A percentile compares a stretch with the other conserved stretches of the same genome.
These are phyloP conservation scores for Dianthus caryophyllus DNA, from an alignment of 148 eudicot species.

Conservation along the genomic window DNA sequence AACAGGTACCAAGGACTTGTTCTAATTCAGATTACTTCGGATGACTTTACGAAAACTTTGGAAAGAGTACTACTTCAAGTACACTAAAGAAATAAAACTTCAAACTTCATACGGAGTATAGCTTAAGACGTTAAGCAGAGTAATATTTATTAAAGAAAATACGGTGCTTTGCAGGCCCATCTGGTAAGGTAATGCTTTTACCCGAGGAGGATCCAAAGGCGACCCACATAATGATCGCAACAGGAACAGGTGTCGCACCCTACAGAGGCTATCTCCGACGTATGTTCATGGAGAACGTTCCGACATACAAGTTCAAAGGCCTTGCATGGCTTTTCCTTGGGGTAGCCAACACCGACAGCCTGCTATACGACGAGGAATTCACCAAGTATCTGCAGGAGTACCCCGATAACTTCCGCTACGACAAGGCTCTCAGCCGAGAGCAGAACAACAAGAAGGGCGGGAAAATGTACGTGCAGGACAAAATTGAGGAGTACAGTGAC, in stretches of 20 bases:
- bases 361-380: conserved; percentile 83
- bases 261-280: conserved; percentile 90
- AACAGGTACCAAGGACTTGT: no score
- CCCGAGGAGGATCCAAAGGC: conserved; percentile 82
- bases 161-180: conserved; percentile 58
- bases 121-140: no score
- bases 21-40: no score
- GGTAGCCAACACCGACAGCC: conserved; percentile 86
- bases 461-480: conserved; percentile 94
- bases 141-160: conserved; percentile 2
- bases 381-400: conserved; percentile 54
- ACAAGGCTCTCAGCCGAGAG: conserved; percentile 84
- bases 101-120: no score
- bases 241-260: conserved; percentile 97
- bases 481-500: conserved; percentile 87
- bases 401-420: conserved; percentile 72
- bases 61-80: no score
- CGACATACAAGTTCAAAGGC: conserved; percentile 68
- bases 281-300: conserved; percentile 89
- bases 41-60: no score
- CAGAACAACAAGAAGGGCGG: conserved; percentile 81
- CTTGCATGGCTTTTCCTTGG: conserved; percentile 97
- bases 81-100: no score
- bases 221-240: conserved; percentile 92
- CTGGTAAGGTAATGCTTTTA: conserved; percentile 91